Evolutionary conservation across 2,329 filamentous ascomycete genomes (phyloP).

Genomic region (Colletotrichum godetiae): DNA sequence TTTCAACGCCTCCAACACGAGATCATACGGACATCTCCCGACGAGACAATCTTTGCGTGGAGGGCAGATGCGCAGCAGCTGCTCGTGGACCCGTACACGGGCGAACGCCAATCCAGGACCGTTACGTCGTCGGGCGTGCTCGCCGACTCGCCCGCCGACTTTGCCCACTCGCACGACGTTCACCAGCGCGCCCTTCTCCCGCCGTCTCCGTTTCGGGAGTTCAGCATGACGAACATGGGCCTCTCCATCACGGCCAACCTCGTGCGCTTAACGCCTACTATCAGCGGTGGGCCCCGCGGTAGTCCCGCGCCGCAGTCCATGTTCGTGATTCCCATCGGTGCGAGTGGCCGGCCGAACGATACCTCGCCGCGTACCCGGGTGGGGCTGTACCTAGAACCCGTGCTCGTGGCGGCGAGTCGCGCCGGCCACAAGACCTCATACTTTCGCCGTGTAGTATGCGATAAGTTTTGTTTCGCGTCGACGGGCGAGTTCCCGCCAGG

Average conservation of each 20-base stretch:
- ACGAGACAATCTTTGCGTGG: constrained; percentile 35
- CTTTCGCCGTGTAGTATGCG: constrained; percentile 24
- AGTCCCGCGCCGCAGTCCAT: constrained; percentile 1
- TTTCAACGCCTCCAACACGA: constrained; percentile 39
- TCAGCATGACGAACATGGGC: constrained; percentile 33
- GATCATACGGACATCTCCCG: constrained; percentile 26
- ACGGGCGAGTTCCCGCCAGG: constrained; percentile 14
- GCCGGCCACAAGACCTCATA: constrained; percentile 7
- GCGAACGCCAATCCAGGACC: constrained; percentile 8
- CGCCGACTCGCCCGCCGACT: constrained; percentile 24
- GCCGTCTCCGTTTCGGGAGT: constrained; percentile 22
- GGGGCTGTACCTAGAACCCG: constrained; percentile 26
- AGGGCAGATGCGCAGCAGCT: constrained; percentile 3
- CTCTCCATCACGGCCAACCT: constrained; percentile 24
- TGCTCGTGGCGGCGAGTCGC: constrained; percentile 1
- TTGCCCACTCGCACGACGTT: constrained; percentile 19
- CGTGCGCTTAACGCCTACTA: not conserved
- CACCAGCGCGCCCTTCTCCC: constrained; percentile 29
- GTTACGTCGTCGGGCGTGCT: constrained; percentile 19
- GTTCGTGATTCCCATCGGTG: constrained; percentile 26
- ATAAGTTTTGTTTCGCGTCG: constrained; percentile 27
- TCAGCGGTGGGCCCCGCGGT: not conserved
- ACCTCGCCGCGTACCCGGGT: constrained; percentile 6
- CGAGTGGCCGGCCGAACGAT: constrained; percentile 21
- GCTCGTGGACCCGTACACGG: constrained; percentile 6